A percentile compares a stretch with the other conserved stretches of the same genome.
Conservation (phyloP, 2,329 filamentous ascomycete genomes). For the Aureobasidium sp. region DNA sequence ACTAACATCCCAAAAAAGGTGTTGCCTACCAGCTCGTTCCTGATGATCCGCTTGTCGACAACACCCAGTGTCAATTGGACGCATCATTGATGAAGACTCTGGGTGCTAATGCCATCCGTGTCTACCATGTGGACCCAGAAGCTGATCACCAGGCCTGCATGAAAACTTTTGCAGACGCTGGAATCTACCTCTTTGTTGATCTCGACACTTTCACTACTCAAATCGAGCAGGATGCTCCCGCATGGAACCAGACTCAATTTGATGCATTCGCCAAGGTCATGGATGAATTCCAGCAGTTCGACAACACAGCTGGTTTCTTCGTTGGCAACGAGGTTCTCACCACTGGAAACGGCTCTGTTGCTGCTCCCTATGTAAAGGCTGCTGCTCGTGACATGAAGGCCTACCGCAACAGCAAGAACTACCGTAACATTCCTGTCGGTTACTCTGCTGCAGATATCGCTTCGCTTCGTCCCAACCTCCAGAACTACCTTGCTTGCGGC, state of each 20-base stretch:
- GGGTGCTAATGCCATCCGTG: slow-evolving; percentile 75
- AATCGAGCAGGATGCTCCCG: slow-evolving; percentile 54
- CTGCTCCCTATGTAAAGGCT: slow-evolving; percentile 77
- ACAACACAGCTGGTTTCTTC: slow-evolving; percentile 78
- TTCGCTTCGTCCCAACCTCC: slow-evolving; percentile 57
- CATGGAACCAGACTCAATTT: slow-evolving; percentile 68
- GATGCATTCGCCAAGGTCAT: slow-evolving; percentile 63
- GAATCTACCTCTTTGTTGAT: slow-evolving; percentile 80
- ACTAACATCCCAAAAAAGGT: slow-evolving; percentile 38
- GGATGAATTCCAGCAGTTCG: slow-evolving; percentile 68
- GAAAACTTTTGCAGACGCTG: slow-evolving; percentile 67
- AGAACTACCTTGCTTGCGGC: slow-evolving; percentile 73
- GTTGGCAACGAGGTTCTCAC: slow-evolving; percentile 83
- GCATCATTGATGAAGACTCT: slow-evolving; percentile 69
- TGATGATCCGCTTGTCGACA: slow-evolving; percentile 69
- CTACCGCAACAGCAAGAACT: slow-evolving; percentile 66
- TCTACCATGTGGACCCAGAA: slow-evolving; percentile 70
- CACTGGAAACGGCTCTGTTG: slow-evolving; percentile 46
- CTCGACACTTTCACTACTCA: slow-evolving; percentile 68
- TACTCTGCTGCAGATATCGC: slow-evolving; percentile 85
- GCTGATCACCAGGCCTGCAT: slow-evolving; percentile 73
- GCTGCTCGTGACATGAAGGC: slow-evolving; percentile 75
- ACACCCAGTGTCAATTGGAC: slow-evolving; percentile 69
- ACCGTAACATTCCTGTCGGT: slow-evolving; percentile 74
- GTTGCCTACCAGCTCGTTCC: slow-evolving; percentile 43